Evolutionary conservation across 768 basidiomycete species (phyloP).

Genomic region (Suillus hirtellus): DNA sequence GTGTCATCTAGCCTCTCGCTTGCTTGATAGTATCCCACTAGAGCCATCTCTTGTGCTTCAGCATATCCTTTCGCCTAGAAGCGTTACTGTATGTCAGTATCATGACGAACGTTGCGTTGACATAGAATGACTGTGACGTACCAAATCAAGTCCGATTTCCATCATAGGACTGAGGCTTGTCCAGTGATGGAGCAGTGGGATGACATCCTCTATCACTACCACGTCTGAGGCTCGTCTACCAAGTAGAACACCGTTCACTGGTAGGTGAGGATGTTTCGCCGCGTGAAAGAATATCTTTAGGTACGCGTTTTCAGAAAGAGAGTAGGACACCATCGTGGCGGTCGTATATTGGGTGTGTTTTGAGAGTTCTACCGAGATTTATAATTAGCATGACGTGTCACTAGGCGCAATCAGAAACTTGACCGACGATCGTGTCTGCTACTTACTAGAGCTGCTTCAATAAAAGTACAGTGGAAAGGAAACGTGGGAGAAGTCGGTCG

Average conservation of each 20-base stretch:
- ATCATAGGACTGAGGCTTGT: constrained; percentile 82
- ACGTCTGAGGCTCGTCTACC: constrained; percentile 44
- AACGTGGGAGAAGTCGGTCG: constrained; percentile 3
- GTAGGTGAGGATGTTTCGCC: constrained; percentile 73
- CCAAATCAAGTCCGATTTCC: constrained; percentile 81
- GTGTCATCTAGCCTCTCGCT: constrained; percentile 63
- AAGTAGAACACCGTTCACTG: constrained; percentile 79
- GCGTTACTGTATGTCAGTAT: constrained; percentile 7
- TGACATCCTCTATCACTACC: constrained; percentile 59
- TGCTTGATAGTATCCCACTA: constrained; percentile 80
- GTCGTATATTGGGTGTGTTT: neutral
- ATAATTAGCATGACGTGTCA: neutral
- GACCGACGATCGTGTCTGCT: neutral
- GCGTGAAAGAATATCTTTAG: constrained; percentile 77
- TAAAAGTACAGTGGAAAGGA: neutral
- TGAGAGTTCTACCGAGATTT: neutral
- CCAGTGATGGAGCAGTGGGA: constrained; percentile 86
- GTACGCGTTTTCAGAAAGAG: constrained; percentile 62
- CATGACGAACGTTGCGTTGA: constrained; percentile 2
- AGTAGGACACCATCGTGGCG: constrained; percentile 44
- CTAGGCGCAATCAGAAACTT: neutral
- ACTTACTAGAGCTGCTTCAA: neutral
- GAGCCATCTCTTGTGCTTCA: constrained; percentile 45
- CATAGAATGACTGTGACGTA: constrained; percentile 34
- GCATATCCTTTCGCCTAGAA: constrained; percentile 61